phyloP scores from a whole-genome alignment of 2,329 filamentous ascomycete species.

The Fusarium pseudoanthophilum region DNA sequence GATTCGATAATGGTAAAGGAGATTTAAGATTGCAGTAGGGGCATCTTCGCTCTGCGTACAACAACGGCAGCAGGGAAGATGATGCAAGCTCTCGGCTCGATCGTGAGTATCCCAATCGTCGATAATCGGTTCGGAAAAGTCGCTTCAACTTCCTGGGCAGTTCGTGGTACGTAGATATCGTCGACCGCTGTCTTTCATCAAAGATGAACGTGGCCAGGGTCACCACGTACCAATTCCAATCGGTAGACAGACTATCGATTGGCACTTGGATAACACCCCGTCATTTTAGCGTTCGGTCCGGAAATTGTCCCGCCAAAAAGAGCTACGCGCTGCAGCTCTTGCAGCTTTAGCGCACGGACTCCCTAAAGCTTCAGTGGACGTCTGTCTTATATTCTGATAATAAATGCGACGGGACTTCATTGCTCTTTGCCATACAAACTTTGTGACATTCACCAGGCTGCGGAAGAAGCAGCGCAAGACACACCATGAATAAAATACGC shows the following conservation, averaged over 20 bases:
- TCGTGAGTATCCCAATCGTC: constrained; percentile 16
- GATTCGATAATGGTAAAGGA: constrained; percentile 38
- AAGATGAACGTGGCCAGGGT: constrained; percentile 40
- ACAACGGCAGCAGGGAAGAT: constrained; percentile 1
- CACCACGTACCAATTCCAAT: constrained; percentile 33
- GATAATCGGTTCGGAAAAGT: constrained; percentile 2
- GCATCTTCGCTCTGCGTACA: constrained; percentile 44
- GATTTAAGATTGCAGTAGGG: constrained; percentile 39
- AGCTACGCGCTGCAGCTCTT: constrained; percentile 24
- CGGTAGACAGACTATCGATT: not conserved
- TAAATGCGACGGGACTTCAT: constrained; percentile 16
- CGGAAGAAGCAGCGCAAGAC: not conserved
- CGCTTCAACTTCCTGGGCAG: constrained; percentile 11
- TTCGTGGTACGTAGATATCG: constrained; percentile 31
- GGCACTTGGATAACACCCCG: constrained; percentile 17
- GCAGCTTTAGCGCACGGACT: constrained; percentile 30
- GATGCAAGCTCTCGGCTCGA: not conserved
- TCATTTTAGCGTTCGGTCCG: constrained; percentile 47
- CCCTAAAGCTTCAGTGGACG: constrained; percentile 29
- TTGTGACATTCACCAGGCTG: not conserved
- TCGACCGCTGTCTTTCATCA: constrained; percentile 42
- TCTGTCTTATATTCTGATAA: constrained; percentile 22
- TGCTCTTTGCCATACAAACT: not conserved
- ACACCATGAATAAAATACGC: constrained; percentile 89
- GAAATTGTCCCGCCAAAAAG: constrained; percentile 50